Evolutionary conservation across 2,329 filamentous ascomycete species (phyloP).

Genomic region (Arthrinium phaeospermum): DNA sequence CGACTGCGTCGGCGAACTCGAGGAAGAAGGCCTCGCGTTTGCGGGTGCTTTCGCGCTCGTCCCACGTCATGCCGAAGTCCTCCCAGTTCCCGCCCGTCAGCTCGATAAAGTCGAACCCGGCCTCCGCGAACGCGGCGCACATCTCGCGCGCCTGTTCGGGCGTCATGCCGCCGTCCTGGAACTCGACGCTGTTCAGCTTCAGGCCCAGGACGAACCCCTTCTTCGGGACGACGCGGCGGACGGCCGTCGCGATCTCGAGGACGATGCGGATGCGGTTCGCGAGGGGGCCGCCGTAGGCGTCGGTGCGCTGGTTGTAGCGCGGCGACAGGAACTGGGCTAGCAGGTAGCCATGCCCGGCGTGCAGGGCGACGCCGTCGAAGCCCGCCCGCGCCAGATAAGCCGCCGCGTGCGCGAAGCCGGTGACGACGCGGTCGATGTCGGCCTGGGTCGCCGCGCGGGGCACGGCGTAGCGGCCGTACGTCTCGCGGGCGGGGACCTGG

Average conservation of each 20-base stretch:
- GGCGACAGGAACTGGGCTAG: constrained; percentile 57
- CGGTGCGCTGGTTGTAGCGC: constrained; percentile 55
- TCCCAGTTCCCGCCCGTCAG: constrained; percentile 65
- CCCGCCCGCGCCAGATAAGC: constrained; percentile 67
- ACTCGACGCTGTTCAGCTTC: constrained; percentile 64
- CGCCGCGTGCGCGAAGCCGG: constrained; percentile 47
- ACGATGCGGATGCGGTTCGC: constrained; percentile 53
- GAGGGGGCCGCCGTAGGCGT: constrained; percentile 54
- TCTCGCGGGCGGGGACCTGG: constrained; percentile 31
- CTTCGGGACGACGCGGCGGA: constrained; percentile 37
- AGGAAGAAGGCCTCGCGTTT: constrained; percentile 63
- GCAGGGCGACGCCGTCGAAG: constrained; percentile 58
- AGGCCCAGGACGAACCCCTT: constrained; percentile 57
- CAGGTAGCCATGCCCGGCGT: constrained; percentile 61
- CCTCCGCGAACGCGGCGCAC: constrained; percentile 53
- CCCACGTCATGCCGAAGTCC: constrained; percentile 51
- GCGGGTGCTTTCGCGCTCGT: constrained; percentile 56
- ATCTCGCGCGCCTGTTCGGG: constrained; percentile 56
- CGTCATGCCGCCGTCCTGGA: constrained; percentile 56
- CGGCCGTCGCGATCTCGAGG: constrained; percentile 51
- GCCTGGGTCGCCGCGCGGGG: constrained; percentile 57
- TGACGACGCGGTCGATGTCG: constrained; percentile 62
- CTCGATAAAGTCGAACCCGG: constrained; percentile 62
- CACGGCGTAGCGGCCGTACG: constrained; percentile 46
- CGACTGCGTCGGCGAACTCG: constrained; percentile 58